These are phyloP conservation scores for Nicotiana benthamiana DNA, from an alignment of 257 asterid species.

Conservation along the genomic window DNA sequence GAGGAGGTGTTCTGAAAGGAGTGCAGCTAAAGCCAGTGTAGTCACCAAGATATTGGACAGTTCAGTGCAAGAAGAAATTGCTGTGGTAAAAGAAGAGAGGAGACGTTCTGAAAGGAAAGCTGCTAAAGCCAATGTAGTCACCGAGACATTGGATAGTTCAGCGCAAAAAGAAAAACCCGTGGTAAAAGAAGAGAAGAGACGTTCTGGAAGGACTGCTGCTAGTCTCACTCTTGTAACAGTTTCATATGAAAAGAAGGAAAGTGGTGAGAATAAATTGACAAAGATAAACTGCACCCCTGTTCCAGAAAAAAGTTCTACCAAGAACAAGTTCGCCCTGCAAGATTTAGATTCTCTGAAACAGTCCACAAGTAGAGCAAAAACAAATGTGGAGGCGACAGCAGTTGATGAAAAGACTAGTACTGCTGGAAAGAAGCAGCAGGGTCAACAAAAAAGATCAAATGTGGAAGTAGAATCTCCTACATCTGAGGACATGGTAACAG, in stretches of 20 bases:
- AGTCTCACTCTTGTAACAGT: background rate
- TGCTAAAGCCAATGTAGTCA: no score
- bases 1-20: conserved; percentile 20
- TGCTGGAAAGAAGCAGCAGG: conserved; percentile 12
- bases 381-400: conserved; percentile 14
- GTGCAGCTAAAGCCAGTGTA: conserved; percentile 6
- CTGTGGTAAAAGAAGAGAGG: background rate
- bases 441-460: conserved; percentile 13
- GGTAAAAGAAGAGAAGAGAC: no score
- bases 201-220: background rate
- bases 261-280: background rate
- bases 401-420: conserved; percentile 6
- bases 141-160: no score
- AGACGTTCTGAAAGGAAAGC: background rate
- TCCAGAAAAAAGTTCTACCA: background rate
- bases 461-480: conserved; percentile 21
- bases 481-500: conserved; percentile 8
- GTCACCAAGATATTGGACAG: background rate
- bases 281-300: background rate
- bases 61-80: conserved; percentile 14
- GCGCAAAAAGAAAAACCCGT: no score
- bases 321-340: background rate
- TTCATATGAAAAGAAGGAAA: background rate
- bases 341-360: conserved; percentile 10
- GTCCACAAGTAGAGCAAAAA: conserved; percentile 8